phyloP scores from a whole-genome alignment of 192 early-diverging fungal species.

The Coemansia sp. region DNA sequence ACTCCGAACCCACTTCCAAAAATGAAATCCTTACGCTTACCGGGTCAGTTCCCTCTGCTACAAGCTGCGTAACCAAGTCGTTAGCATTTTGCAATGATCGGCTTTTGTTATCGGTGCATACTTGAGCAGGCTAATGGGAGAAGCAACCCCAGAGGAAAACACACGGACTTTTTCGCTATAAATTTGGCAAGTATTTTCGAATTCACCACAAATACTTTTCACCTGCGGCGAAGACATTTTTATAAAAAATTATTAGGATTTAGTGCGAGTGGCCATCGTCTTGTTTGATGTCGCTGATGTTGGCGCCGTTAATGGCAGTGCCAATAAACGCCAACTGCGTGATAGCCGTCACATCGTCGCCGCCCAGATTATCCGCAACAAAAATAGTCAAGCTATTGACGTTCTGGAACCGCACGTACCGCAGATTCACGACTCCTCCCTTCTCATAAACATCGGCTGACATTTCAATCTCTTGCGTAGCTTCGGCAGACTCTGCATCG shows the following conservation, averaged over 20 bases:
- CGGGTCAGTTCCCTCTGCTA: slow-evolving; percentile 11
- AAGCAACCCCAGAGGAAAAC: slow-evolving; percentile 4
- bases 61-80: slow-evolving; percentile 3
- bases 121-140: not conserved
- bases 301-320: slow-evolving; percentile 61
- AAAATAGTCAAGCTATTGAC: slow-evolving; percentile 81
- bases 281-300: slow-evolving; percentile 54
- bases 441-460: slow-evolving; percentile 66
- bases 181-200: slow-evolving; percentile 6
- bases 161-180: not conserved
- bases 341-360: slow-evolving; percentile 79
- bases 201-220: slow-evolving; percentile 1
- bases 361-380: slow-evolving; percentile 82
- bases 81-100: slow-evolving; percentile 5
- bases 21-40: slow-evolving; percentile 3
- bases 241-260: not conserved
- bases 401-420: slow-evolving; percentile 94
- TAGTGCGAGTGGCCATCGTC: slow-evolving; percentile 20
- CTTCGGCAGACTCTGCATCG: slow-evolving; percentile 72
- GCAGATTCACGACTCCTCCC: slow-evolving; percentile 68
- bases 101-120: not conserved
- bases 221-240: slow-evolving; percentile 7
- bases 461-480: slow-evolving; percentile 77
- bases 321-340: slow-evolving; percentile 82
- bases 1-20: not conserved